Conservation (phyloP, 1,139 yeast genomes). For the Hyphopichia wangnamkhiaoensis region DNA sequence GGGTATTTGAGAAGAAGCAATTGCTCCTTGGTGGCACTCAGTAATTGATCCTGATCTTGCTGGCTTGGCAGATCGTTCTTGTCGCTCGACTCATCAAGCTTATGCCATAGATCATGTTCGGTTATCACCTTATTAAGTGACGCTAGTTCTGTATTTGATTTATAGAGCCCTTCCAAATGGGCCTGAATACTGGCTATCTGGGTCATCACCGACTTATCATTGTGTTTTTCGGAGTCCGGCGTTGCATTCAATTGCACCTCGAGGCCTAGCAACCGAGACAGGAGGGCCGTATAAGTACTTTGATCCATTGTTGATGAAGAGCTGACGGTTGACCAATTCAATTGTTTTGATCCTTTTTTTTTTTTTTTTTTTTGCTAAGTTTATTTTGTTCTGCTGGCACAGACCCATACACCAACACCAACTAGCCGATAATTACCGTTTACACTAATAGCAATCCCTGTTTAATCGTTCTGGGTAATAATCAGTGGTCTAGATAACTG, state of each 20-base stretch:
- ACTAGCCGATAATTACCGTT: no score
- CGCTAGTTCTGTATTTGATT: conserved; percentile 21
- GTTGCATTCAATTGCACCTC: conserved; percentile 9
- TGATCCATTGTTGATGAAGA: conserved; percentile 7
- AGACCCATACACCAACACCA: no score
- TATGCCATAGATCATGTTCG: conserved; percentile 19
- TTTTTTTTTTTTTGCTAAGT: no score
- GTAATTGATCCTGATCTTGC: conserved; percentile 5
- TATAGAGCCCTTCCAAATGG: conserved; percentile 18
- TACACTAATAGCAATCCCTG: no score
- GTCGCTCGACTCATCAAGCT: conserved; percentile 3
- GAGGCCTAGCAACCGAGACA: conserved; percentile 7
- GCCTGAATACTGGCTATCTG: conserved; percentile 17
- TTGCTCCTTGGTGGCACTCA: conserved; percentile 18
- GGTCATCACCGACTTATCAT: conserved; percentile 4
- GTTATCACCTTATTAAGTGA: conserved; percentile 20
- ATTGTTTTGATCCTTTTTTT: no score
- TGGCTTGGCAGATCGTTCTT: no score
- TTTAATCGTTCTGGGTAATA: no score
- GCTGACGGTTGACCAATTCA: neutral
- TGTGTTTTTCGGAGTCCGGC: no score
- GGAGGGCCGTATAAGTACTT: conserved; percentile 5
- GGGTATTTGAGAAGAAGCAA: conserved; percentile 22
- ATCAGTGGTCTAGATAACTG: no score
- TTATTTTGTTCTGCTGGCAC: no score